Percentiles rank a stretch among this genome's conserved stretches.
These are phyloP conservation scores for Nicotiana tomentosiformis DNA, from an alignment of 257 asterid genomes.

Conservation along the genomic window DNA sequence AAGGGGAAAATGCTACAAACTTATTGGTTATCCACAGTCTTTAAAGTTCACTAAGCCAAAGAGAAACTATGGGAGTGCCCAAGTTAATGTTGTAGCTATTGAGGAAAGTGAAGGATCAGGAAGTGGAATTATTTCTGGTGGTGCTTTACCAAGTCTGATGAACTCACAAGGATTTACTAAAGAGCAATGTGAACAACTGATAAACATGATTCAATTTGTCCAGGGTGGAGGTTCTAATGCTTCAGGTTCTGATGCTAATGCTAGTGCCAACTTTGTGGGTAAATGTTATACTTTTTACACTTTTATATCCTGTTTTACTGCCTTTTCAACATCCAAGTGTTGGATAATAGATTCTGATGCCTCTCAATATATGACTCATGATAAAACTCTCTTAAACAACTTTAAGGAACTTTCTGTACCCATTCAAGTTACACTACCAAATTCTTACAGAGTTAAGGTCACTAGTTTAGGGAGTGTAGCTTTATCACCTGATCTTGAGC, in stretches of 20 bases:
- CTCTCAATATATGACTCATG: background rate
- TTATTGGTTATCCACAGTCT: no score
- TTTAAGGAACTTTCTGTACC: background rate
- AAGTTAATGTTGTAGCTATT: no score
- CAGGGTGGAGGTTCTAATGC: background rate
- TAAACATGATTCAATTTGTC: background rate
- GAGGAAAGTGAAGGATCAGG: no score
- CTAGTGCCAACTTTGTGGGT: background rate
- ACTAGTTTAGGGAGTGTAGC: background rate
- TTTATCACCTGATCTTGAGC: background rate
- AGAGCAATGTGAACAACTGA: background rate
- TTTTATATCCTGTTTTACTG: background rate
- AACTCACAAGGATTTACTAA: background rate
- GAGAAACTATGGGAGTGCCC: no score
- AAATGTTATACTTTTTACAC: background rate
- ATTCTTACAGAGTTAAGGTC: background rate
- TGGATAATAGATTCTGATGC: background rate
- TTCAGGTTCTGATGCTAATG: background rate
- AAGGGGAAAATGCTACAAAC: no score
- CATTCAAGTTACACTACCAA: background rate
- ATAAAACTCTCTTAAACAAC: background rate
- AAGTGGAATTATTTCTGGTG: no score
- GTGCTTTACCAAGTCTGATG: no score
- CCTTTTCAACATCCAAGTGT: background rate
- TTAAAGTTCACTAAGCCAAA: no score